These are phyloP conservation scores for Rhizophora mangle DNA, from an alignment of 345 rosid species.

Conservation along the genomic window DNA sequence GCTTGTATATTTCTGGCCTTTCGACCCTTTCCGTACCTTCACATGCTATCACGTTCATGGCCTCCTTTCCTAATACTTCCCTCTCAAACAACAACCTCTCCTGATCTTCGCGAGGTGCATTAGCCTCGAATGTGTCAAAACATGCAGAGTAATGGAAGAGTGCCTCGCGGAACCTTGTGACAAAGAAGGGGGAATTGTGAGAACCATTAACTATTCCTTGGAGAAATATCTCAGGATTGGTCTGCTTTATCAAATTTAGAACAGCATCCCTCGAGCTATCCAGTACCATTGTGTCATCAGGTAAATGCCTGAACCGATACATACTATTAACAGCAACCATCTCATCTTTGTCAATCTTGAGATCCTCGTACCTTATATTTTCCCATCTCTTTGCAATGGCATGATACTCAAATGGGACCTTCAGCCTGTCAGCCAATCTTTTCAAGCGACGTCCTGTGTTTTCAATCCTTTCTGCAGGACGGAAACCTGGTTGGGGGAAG, in stretches of 20 bases:
- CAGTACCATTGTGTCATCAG: constrained; percentile 50
- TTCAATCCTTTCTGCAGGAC: constrained; percentile 52
- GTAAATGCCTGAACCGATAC: constrained; percentile 40
- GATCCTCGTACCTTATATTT: constrained; percentile 43
- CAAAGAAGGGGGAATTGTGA: constrained; percentile 45
- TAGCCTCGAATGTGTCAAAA: constrained; percentile 49
- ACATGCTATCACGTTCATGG: constrained; percentile 50
- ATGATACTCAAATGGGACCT: constrained; percentile 52
- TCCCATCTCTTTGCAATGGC: constrained; percentile 68
- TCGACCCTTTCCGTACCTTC: constrained; percentile 49
- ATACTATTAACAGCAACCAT: constrained; percentile 44
- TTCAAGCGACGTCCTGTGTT: constrained; percentile 48
- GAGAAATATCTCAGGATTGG: constrained; percentile 45
- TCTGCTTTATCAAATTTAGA: constrained; percentile 37
- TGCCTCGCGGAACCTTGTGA: constrained; percentile 54
- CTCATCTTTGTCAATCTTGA: constrained; percentile 45
- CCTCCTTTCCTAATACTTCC: constrained; percentile 43
- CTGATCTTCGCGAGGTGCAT: constrained; percentile 40
- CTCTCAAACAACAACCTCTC: constrained; percentile 50
- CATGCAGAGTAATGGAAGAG: constrained; percentile 49
- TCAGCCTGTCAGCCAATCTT: constrained; percentile 41
- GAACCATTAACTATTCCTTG: constrained; percentile 47
- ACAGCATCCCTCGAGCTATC: constrained; percentile 46
- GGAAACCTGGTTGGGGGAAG: constrained; percentile 50
- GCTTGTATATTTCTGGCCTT: constrained; percentile 38